These are phyloP conservation scores for Didymella pinodella DNA, from an alignment of 2,329 filamentous ascomycete genomes.

Conservation along the genomic window DNA sequence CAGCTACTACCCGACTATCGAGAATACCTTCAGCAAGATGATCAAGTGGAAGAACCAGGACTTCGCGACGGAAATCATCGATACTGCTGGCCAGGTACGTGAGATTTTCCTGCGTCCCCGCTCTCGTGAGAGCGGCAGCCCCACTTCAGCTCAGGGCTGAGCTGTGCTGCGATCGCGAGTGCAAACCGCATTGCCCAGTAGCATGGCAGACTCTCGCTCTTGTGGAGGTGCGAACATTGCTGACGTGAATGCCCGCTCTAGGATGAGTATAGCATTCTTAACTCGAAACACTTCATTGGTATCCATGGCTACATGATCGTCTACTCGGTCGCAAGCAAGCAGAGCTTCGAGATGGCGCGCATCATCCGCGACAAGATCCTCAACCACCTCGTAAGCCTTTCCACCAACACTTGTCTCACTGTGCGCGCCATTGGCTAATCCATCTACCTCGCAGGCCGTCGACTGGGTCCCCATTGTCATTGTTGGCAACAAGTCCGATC, in stretches of 20 bases:
- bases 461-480: slow-evolving; percentile 93
- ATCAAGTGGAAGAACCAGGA: slow-evolving; percentile 94
- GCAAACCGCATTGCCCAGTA: background rate
- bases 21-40: slow-evolving; percentile 97
- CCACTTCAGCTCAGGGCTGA: slow-evolving; percentile 21
- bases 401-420: slow-evolving; percentile 2
- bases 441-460: slow-evolving; percentile 69
- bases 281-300: slow-evolving; percentile 98
- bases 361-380: slow-evolving; percentile 97
- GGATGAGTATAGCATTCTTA: slow-evolving; percentile 98
- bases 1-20: slow-evolving; percentile 98
- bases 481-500: slow-evolving; percentile 96
- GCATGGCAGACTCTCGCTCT: background rate
- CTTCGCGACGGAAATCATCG: slow-evolving; percentile 95
- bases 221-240: slow-evolving; percentile 10
- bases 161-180: background rate
- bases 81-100: slow-evolving; percentile 89
- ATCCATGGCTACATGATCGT: slow-evolving; percentile 99
- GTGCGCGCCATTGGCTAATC: background rate
- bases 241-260: slow-evolving; percentile 51
- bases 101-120: slow-evolving; percentile 31
- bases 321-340: slow-evolving; percentile 93
- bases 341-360: slow-evolving; percentile 96
- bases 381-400: slow-evolving; percentile 79
- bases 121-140: slow-evolving; percentile 25